Evolutionary conservation across 1,284 basidiomycete species (phyloP), one percentile per base, ranked within the genome.

Genomic region (Peniophora sp.): DNA sequence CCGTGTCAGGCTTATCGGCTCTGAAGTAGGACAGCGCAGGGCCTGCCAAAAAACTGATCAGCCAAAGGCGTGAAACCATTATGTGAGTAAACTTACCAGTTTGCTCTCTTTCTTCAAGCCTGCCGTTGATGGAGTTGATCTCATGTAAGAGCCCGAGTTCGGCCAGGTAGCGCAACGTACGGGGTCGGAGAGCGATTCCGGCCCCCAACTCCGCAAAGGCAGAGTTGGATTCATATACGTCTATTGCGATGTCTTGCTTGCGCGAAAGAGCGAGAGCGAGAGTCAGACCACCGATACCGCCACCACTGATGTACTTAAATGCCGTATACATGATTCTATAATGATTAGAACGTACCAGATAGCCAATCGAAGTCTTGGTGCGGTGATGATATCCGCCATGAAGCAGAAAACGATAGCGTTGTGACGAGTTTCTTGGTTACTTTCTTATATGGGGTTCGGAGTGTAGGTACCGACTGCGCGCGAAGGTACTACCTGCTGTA

Each of bases 201-300:
- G 67, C 68, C 24, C 69, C 70, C 14, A 68, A 55, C 51, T 69
- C 69, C 0, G 61, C 56, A 47, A 72, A 65, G 24, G 59, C 57
- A 27, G 52, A 48, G 2, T 69, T 66, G 0, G 66, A 63, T 52
- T 73, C 71, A 56, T 71, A 73, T 8, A 74, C 52, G 47, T 72
- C 65, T 45, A 74, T 59, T 2, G 62, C 55, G 39, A 71, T 63
- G 54, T 68, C 61, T 3, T 57, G 50, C 44, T 56, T 60, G 6
- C 57, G 58, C 0, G 68, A 59, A n/a, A 74, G 57, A 9, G 67
- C 65, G 17, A 63, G 62, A 1, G 72, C 71, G 39, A 67, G 61
- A 14, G 59, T 60, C 14, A 73, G 61, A 16, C 71, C 71, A 9
- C 66, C 70, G 8, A 73, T 62, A 5, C 72, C 72, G 0, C 69